Conservation (phyloP, 805 yeast species). For the Ogataea polymorpha region DNA sequence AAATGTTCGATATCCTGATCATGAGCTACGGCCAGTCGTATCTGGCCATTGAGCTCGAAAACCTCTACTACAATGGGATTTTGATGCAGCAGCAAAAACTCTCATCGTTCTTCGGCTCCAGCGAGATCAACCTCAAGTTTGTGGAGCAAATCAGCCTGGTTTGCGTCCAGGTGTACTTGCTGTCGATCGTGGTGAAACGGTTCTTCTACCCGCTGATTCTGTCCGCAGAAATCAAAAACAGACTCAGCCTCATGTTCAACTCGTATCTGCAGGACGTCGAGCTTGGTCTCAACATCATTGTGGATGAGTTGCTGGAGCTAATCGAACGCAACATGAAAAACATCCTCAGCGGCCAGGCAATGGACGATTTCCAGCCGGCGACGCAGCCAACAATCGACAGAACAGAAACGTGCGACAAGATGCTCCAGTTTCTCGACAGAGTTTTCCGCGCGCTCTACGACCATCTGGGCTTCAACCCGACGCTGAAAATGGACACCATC, state of each 20-base stretch:
- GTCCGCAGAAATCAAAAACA: conserved; percentile 15
- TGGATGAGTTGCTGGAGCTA: conserved; percentile 55
- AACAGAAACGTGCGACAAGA: conserved; percentile 66
- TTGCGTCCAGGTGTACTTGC: conserved; percentile 43
- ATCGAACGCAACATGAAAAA: conserved; percentile 48
- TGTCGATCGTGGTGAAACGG: conserved; percentile 71
- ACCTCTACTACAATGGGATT: conserved; percentile 44
- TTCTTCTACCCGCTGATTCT: conserved; percentile 70
- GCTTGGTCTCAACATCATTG: conserved; percentile 57
- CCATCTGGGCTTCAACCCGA: conserved; percentile 33
- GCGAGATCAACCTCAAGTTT: conserved; percentile 19
- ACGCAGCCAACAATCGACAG: conserved; percentile 40
- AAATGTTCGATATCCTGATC: conserved; percentile 62
- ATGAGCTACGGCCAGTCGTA: conserved; percentile 71
- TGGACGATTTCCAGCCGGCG: conserved; percentile 57
- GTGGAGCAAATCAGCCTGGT: conserved; percentile 25
- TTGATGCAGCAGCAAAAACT: conserved; percentile 26
- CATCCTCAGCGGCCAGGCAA: conserved; percentile 57
- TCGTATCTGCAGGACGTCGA: conserved; percentile 41
- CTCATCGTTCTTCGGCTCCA: conserved; percentile 26
- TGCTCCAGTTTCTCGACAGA: conserved; percentile 44
- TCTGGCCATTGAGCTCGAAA: conserved; percentile 72
- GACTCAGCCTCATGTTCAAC: conserved; percentile 24
- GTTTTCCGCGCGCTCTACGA: conserved; percentile 36
- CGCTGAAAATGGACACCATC: conserved; percentile 22